These are phyloP conservation scores for Zygosaccharomyces bailii DNA, from an alignment of 805 yeast species.

Conservation along the genomic window DNA sequence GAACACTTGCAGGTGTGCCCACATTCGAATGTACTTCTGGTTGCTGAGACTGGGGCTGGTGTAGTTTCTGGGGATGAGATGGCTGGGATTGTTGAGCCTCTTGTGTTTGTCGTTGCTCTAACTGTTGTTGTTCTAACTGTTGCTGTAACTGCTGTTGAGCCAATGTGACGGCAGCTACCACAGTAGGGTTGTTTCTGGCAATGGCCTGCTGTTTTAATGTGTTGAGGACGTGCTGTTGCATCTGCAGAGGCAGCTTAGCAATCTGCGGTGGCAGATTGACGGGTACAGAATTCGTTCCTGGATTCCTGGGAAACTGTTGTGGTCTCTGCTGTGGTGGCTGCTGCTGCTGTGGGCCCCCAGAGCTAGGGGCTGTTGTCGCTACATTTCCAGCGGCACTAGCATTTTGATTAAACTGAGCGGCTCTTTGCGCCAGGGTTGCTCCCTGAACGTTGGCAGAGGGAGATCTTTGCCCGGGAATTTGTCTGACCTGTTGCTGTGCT, in stretches of 20 bases:
- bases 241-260: conserved; percentile 33
- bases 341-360: conserved; percentile 2
- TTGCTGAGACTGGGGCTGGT: conserved; percentile 8
- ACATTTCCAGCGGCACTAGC: not conserved
- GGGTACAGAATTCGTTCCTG: conserved; percentile 10
- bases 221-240: conserved; percentile 33
- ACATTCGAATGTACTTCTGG: conserved; percentile 4
- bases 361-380: not conserved
- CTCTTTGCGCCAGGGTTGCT: conserved; percentile 2
- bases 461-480: not conserved
- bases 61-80: conserved; percentile 9
- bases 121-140: conserved; percentile 25
- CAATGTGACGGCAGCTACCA: conserved; percentile 28
- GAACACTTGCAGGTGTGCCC: conserved; percentile 1
- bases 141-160: conserved; percentile 34
- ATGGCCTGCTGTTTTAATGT: conserved; percentile 35
- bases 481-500: conserved; percentile 9
- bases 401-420: conserved; percentile 6
- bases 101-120: conserved; percentile 13
- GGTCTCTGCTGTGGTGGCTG: conserved; percentile 8
- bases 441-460: not conserved
- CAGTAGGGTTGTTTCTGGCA: conserved; percentile 32
- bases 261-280: conserved; percentile 36
- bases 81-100: conserved; percentile 13
- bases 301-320: conserved; percentile 7